Conservation (phyloP, 2,329 filamentous ascomycete genomes). For the Pseudocercospora macadamiae region DNA sequence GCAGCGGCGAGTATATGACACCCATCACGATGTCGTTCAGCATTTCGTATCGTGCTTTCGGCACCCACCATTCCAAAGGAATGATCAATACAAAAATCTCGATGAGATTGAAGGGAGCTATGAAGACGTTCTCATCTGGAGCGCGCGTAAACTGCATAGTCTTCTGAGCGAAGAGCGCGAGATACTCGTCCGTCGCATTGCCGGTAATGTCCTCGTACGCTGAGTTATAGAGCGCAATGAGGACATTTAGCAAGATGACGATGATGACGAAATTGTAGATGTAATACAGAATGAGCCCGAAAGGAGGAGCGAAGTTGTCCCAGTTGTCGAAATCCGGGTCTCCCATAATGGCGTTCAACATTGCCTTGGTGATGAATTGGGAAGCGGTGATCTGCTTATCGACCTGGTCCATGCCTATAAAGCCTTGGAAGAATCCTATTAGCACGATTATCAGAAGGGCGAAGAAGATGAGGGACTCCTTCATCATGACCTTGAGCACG, state of each 20-base stretch:
- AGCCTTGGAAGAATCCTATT: slow-evolving; percentile 87
- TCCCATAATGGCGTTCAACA: slow-evolving; percentile 90
- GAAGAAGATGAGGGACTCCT: slow-evolving; percentile 88
- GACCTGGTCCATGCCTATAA: slow-evolving; percentile 85
- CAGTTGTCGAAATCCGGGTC: slow-evolving; percentile 88
- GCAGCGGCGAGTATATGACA: slow-evolving; percentile 78
- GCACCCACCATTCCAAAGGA: slow-evolving; percentile 95
- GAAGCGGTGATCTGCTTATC: slow-evolving; percentile 68
- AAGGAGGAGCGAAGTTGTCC: slow-evolving; percentile 87
- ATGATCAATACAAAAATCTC: slow-evolving; percentile 79
- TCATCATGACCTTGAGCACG: slow-evolving; percentile 75
- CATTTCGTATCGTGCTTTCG: slow-evolving; percentile 70
- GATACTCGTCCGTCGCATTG: slow-evolving; percentile 91
- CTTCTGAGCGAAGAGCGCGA: slow-evolving; percentile 89
- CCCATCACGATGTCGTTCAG: slow-evolving; percentile 91
- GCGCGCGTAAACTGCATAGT: slow-evolving; percentile 96
- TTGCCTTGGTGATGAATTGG: slow-evolving; percentile 74
- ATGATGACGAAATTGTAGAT: slow-evolving; percentile 97
- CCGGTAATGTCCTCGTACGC: slow-evolving; percentile 94
- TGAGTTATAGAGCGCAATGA: slow-evolving; percentile 96
- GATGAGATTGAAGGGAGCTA: slow-evolving; percentile 91
- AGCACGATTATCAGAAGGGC: slow-evolving; percentile 83
- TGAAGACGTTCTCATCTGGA: slow-evolving; percentile 97
- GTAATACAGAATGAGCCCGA: slow-evolving; percentile 95
- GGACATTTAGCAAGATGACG: slow-evolving; percentile 90